A percentile compares a stretch with the other conserved stretches of the same genome.
Conservation (phyloP, 1,284 basidiomycete species). For the Cutaneotrichosporon arboriforme region DNA sequence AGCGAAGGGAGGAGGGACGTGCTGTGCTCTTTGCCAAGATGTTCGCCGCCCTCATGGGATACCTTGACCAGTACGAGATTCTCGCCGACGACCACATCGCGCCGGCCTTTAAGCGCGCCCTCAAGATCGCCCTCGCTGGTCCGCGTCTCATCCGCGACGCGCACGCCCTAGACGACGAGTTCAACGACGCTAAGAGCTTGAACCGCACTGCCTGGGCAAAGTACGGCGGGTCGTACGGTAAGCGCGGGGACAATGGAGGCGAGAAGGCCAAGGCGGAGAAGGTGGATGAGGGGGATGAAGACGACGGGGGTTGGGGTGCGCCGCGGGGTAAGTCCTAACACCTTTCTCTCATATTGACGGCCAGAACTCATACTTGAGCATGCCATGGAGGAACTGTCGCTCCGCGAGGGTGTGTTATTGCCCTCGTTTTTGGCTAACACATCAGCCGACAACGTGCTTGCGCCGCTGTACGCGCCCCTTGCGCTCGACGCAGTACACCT, state of each 20-base stretch:
- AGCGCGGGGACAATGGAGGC: not conserved
- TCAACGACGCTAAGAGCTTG: slow-evolving; percentile 16
- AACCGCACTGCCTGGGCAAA: slow-evolving; percentile 30
- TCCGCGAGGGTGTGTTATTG: not conserved
- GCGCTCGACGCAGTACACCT: not conserved
- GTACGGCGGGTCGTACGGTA: slow-evolving; percentile 24
- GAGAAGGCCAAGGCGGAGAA: not conserved
- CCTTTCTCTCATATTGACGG: not conserved
- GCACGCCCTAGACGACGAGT: slow-evolving; percentile 28
- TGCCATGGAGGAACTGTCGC: not conserved
- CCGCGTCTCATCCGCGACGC: slow-evolving; percentile 18
- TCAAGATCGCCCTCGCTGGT: slow-evolving; percentile 25
- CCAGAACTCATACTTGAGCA: not conserved
- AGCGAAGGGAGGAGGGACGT: slow-evolving; percentile 23
- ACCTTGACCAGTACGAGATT: slow-evolving; percentile 25
- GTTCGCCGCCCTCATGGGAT: slow-evolving; percentile 33
- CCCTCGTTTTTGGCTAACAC: not conserved
- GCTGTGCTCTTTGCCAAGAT: slow-evolving; percentile 22
- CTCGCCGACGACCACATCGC: slow-evolving; percentile 24
- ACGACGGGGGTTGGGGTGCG: slow-evolving; percentile 24
- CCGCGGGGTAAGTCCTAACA: slow-evolving; percentile 4
- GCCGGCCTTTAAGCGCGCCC: slow-evolving; percentile 15
- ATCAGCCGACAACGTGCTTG: slow-evolving; percentile 2
- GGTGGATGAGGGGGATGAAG: not conserved
- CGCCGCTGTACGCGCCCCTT: not conserved